Conservation (phyloP, 208 protist genomes). For the Crithidia brevicula region DNA sequence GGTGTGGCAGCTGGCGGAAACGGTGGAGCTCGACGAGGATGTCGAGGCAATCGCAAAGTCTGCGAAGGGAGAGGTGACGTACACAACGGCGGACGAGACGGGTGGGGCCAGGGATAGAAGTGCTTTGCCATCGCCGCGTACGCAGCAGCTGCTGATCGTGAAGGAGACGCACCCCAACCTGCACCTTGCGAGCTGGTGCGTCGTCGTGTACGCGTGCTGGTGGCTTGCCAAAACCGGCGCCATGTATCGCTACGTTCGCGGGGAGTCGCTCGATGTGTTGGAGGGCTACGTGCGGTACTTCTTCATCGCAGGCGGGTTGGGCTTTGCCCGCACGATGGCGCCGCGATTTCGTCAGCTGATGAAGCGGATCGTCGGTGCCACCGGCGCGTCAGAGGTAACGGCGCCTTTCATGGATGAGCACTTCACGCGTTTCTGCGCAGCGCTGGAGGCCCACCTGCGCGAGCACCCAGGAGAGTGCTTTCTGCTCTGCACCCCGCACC, state of each 20-base stretch:
- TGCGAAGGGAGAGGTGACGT: conserved; percentile 18
- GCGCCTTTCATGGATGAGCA: conserved; percentile 83
- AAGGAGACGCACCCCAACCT: conserved; percentile 74
- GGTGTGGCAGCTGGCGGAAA: conserved; percentile 80
- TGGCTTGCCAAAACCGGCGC: conserved; percentile 77
- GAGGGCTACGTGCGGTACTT: conserved; percentile 82
- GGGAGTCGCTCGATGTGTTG: conserved; percentile 64
- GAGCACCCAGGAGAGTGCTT: conserved; percentile 43
- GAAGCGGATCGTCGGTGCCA: conserved; percentile 46
- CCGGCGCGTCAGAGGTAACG: conserved; percentile 69
- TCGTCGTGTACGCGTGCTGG: conserved; percentile 82
- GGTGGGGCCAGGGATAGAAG: not conserved
- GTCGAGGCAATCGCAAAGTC: conserved; percentile 20
- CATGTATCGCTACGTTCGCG: conserved; percentile 78
- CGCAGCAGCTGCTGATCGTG: conserved; percentile 49
- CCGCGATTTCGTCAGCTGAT: conserved; percentile 59
- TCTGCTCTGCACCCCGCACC: conserved; percentile 83
- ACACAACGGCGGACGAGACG: not conserved
- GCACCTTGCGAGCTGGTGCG: conserved; percentile 68
- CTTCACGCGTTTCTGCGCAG: conserved; percentile 72
- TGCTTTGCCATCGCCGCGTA: not conserved
- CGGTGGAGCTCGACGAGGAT: conserved; percentile 54
- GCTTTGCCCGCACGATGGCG: conserved; percentile 48
- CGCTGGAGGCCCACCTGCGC: conserved; percentile 74
- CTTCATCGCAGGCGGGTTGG: conserved; percentile 49